Evolutionary conservation across 1,139 yeast genomes (phyloP), one percentile per base, ranked within the genome.

Genomic region (Hansenula lynferdii): DNA sequence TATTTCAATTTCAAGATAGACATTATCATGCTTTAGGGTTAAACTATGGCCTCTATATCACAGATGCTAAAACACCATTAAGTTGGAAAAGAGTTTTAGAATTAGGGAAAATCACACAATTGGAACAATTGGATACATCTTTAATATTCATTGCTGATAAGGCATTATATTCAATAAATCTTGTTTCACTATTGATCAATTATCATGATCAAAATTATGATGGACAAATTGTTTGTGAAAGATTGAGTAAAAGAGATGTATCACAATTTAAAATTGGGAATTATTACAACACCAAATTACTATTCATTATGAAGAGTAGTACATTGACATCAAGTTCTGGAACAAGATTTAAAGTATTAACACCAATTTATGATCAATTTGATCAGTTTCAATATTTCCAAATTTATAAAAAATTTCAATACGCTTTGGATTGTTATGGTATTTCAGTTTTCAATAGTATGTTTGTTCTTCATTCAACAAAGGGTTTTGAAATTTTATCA

Each of bases 401-500:
- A 53, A 65, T 69, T 43, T 68, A 67, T 32, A 72, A 69, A 44
- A 65, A 70, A 36, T 69, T 79, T 42, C 65, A 68, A 39, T 67
- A 73, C 28, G 70, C 68, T 36, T 72, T 73, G 3, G 84, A 77
- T 31, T 72, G 83, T 43, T 70, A 58, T 45, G 80, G 77, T 3
- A 62, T 80, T 10, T 72, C 80, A 1, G 64, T 78, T 4, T 78
- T 80, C 60, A 77, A 76, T 46, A 73, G 77, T 23, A 70, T 81
- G 27, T 75, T 80, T 56, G 78, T 87, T 0, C 75, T 82, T 2
- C 85, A 82, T 51, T 74, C 89, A 3, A 64, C 75, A 29, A 76
- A 77, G 48, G 92, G 92, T 0, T 79, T 83, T 49, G 84, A 85
- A 47, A 70, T 83, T 18, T 64, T 80, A 51, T 75, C 82, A 12